These are phyloP conservation scores for Cyclanthera cordifolia DNA, from an alignment of 306 rosid species.

Conservation along the genomic window DNA sequence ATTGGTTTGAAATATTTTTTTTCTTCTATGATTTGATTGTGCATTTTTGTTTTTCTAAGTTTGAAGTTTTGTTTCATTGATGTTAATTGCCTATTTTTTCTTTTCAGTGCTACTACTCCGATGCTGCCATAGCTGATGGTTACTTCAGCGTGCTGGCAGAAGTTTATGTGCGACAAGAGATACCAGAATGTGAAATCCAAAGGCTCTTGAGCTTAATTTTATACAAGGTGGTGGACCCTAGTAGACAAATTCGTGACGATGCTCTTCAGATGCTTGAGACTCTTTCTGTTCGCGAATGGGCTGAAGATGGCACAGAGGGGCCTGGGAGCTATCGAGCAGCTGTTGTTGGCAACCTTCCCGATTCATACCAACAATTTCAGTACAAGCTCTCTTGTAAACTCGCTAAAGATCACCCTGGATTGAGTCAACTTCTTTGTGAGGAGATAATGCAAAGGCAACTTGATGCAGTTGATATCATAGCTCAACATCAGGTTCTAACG, in stretches of 20 bases:
- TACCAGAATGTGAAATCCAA: conserved; percentile 95
- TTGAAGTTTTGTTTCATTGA: not conserved
- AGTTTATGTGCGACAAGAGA: conserved; percentile 99
- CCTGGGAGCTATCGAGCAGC: conserved; percentile 98
- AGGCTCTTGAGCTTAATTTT: conserved; percentile 92
- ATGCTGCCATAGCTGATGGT: conserved; percentile 96
- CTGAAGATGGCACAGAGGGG: conserved; percentile 91
- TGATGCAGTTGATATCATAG: conserved; percentile 98
- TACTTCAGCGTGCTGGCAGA: conserved; percentile 99
- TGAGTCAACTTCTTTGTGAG: conserved; percentile 97
- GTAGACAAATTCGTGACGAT: conserved; percentile 97
- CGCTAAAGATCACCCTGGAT: conserved; percentile 96
- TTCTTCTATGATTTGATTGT: not conserved
- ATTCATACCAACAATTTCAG: conserved; percentile 97
- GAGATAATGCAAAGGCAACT: conserved; percentile 99
- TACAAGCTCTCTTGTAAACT: conserved; percentile 98
- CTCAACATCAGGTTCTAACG: conserved; percentile 98
- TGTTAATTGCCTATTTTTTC: conserved; percentile 19
- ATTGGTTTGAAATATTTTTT: conserved; percentile 1
- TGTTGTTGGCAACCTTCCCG: conserved; percentile 99
- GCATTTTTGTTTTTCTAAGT: not conserved
- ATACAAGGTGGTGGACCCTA: conserved; percentile 98
- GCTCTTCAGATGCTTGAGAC: conserved; percentile 99
- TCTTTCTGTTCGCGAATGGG: conserved; percentile 97
- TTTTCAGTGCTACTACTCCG: conserved; percentile 85